Evolutionary conservation across 1,284 basidiomycete genomes (phyloP), one percentile per base, ranked within the genome.

Genomic region (Papiliotrema fonsecae): DNA sequence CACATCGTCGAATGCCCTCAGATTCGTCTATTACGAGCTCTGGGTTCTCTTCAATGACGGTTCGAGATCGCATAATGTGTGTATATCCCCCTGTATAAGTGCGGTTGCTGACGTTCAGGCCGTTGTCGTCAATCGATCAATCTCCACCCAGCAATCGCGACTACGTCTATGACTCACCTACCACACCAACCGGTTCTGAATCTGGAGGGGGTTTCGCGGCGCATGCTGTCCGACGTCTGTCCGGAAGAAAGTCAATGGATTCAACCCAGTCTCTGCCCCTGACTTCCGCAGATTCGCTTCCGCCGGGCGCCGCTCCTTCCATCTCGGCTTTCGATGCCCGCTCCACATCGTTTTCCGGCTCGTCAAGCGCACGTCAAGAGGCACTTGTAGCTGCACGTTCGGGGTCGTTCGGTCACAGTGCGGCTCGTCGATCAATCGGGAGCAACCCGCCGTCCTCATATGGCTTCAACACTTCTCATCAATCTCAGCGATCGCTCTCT

Each of bases 321-420:
- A 54, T 47, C 6, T 50, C 42, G 1, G 42, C 50, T 24, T 55
- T 57, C 26, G 69, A 72, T 39, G 51, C 50, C 41, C 66, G 72
- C n/a, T 60, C 72, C 5, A 70, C 63, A n/a, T 72, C 69, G 11
- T 74, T 73, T 51, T 72, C 70, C 0, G 72, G 72, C 14, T 58
- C 62, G 0, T 53, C 58, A 21, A 55, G 55, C 18, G 54, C 59
- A 35, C 52, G 72, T 5, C 54, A 58, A 39, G 64, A 66, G 22
- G 65, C 62, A 10, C 53, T 66, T 5, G 53, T 59, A 19, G 58
- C 65, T 1, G 58, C 69, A 4, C 57, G 70, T 26, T 62, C 71
- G 13, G 68, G 65, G 1, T 67, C 65, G 2, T 47, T 67, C 13
- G 62, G 63, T 6, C 60, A 61, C 40, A 56, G 38, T 7, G 10